phyloP scores from a whole-genome alignment of 306 rosid genomes.

The Inga laurina region DNA sequence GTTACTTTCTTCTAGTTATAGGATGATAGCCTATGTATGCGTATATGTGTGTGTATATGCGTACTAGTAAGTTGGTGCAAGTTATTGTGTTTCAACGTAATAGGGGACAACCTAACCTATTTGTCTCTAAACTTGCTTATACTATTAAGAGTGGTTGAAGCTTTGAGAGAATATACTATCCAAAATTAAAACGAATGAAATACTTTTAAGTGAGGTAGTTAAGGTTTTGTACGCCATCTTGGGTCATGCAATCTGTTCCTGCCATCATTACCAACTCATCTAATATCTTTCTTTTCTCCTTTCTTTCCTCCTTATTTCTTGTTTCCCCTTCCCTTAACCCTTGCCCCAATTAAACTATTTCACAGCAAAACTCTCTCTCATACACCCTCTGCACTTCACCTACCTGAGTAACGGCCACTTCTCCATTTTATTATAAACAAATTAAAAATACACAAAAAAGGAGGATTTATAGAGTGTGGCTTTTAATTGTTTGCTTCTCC shows the following conservation, averaged over 20 bases:
- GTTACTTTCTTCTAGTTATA: neutral
- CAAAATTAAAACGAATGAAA: slow-evolving; percentile 47
- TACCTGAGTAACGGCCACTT: slow-evolving; percentile 60
- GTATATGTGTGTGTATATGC: neutral
- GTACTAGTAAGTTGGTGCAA: neutral
- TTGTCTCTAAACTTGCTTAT: slow-evolving; percentile 4
- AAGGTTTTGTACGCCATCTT: slow-evolving; percentile 60
- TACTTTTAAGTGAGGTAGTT: slow-evolving; percentile 61
- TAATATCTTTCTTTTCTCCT: slow-evolving; percentile 30
- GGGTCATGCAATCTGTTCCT: slow-evolving; percentile 82
- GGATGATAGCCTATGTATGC: neutral
- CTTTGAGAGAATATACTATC: slow-evolving; percentile 43
- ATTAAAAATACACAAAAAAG: neutral
- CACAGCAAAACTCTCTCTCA: slow-evolving; percentile 45
- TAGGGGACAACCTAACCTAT: neutral
- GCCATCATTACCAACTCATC: slow-evolving; percentile 71
- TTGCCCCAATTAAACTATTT: slow-evolving; percentile 27
- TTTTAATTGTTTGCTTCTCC: neutral
- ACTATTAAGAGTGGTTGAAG: slow-evolving; percentile 61
- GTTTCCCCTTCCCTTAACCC: slow-evolving; percentile 37
- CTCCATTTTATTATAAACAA: slow-evolving; percentile 21
- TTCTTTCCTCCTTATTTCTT: slow-evolving; percentile 44
- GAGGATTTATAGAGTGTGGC: neutral
- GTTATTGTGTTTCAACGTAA: slow-evolving; percentile 9
- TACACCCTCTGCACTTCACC: slow-evolving; percentile 81